Evolutionary conservation across 139 green algal genomes (phyloP).

Genomic region (Tetraselmis striata): DNA sequence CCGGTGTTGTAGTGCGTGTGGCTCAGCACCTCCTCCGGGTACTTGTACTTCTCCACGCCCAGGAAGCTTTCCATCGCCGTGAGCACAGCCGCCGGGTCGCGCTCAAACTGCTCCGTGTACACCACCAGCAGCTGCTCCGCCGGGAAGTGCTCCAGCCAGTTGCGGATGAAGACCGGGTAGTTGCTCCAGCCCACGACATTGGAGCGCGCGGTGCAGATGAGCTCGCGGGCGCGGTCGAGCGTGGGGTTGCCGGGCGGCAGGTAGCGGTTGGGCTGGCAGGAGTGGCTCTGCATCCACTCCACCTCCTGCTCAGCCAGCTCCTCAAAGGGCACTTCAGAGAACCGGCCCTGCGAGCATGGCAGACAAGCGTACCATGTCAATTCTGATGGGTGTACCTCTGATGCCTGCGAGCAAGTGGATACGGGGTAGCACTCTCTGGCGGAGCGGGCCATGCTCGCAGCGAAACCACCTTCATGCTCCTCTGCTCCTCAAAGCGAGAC

Average conservation of each 20-base stretch:
- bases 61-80: background rate
- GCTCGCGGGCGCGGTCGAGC: background rate
- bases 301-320: background rate
- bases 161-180: background rate
- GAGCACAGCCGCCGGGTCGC: background rate
- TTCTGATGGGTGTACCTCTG: too few relatives aligned
- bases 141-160: background rate
- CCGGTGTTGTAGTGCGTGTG: background rate
- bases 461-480: background rate
- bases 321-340: background rate
- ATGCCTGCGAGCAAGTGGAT: too few relatives aligned
- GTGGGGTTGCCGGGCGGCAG: background rate
- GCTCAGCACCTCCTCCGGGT: background rate
- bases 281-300: background rate
- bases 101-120: background rate
- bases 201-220: background rate
- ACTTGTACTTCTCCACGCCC: background rate
- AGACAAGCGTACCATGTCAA: too few relatives aligned
- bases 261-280: background rate
- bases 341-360: background rate
- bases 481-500: background rate
- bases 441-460: too few relatives aligned
- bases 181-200: background rate
- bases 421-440: too few relatives aligned
- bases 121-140: background rate